A percentile compares a stretch with the other conserved stretches of the same genome.
phyloP scores from a whole-genome alignment of 2,329 filamentous ascomycete genomes.

The Sarocladiaceae sp. region DNA sequence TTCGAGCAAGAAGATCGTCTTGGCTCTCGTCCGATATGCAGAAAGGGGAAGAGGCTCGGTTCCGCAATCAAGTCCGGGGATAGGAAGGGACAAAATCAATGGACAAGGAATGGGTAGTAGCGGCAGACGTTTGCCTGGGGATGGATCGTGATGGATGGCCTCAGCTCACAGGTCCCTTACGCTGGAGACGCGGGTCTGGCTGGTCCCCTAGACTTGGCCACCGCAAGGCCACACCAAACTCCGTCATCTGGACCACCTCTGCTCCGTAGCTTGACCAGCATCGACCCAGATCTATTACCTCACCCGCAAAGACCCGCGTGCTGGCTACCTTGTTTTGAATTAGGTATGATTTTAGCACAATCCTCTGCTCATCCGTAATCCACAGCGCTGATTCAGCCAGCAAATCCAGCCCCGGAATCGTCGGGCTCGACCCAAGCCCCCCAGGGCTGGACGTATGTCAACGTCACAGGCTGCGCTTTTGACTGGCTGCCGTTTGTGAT shows the following conservation, averaged over 20 bases:
- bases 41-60: too few species aligned
- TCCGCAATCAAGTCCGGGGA: too few species aligned
- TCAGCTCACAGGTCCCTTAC: slow-evolving; percentile 1
- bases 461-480: slow-evolving; percentile 5
- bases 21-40: too few species aligned
- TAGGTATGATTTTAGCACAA: background rate
- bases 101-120: background rate
- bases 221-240: background rate
- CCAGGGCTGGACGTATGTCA: background rate
- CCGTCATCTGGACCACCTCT: background rate
- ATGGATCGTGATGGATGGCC: background rate
- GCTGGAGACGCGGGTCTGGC: background rate
- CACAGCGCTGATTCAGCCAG: too few species aligned
- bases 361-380: too few species aligned
- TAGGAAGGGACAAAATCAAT: background rate
- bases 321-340: background rate
- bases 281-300: background rate
- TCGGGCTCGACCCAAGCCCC: background rate
- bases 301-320: background rate
- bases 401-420: background rate
- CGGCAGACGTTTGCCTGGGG: background rate
- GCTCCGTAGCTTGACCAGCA: background rate
- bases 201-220: slow-evolving; percentile 2
- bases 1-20: too few species aligned
- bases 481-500: background rate